These are phyloP conservation scores for Straminergon stramineum DNA, from an alignment of 225 moss, liverwort and hornwort species.

Conservation along the genomic window DNA sequence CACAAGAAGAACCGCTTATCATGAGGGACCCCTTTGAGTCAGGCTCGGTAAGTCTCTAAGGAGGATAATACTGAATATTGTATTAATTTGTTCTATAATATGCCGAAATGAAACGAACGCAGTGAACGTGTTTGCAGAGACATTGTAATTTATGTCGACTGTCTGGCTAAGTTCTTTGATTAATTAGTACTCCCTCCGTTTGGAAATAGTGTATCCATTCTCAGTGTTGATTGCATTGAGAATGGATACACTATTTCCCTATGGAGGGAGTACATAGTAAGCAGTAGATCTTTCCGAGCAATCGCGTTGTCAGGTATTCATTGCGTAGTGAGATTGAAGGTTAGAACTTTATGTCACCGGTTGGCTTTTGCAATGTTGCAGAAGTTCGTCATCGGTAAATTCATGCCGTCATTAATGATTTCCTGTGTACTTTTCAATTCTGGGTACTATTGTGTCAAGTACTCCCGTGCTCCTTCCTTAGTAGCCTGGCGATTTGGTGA, in stretches of 20 bases:
- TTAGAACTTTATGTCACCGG: not conserved
- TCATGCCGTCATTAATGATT: not conserved
- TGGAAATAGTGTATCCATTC: no score
- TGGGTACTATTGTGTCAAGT: not conserved
- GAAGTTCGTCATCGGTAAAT: not conserved
- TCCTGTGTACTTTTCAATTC: not conserved
- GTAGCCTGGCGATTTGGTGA: constrained; percentile 7
- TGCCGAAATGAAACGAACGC: not conserved
- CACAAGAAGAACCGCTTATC: constrained; percentile 49
- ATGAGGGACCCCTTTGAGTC: constrained; percentile 80
- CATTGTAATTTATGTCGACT: not conserved
- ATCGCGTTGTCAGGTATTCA: not conserved
- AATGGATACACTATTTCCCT: no score
- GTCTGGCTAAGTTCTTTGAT: not conserved
- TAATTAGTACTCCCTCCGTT: no score
- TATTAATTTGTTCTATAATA: not conserved
- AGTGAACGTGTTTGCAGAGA: not conserved
- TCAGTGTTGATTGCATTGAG: no score
- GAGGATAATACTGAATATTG: not conserved
- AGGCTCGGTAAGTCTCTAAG: constrained; percentile 53
- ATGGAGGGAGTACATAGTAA: not conserved
- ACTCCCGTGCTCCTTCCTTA: constrained; percentile 14
- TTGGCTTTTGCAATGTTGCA: not conserved
- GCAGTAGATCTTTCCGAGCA: not conserved
- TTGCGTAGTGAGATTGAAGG: not conserved